These are phyloP conservation scores for Citrus sp. DNA, from an alignment of 345 rosid genomes.

Conservation along the genomic window DNA sequence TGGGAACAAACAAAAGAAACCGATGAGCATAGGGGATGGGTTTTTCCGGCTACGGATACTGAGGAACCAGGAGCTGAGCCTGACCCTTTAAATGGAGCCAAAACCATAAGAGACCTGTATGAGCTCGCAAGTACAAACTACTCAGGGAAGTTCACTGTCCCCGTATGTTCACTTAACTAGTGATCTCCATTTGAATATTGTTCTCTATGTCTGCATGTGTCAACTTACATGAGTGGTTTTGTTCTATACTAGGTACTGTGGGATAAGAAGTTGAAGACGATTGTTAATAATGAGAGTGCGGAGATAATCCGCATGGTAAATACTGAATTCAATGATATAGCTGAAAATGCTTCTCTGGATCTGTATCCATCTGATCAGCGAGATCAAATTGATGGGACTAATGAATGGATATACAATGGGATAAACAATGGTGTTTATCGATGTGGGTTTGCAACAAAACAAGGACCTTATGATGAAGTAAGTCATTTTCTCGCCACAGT, in stretches of 20 bases:
- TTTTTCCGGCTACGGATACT: constrained; percentile 52
- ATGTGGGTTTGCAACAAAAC: constrained; percentile 51
- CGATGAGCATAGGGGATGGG: constrained; percentile 94
- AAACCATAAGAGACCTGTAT: constrained; percentile 71
- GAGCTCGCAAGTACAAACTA: constrained; percentile 79
- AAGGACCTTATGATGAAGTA: constrained; percentile 59
- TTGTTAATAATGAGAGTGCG: constrained; percentile 56
- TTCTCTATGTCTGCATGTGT: constrained; percentile 15
- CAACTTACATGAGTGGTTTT: constrained; percentile 6
- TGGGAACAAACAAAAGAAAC: constrained; percentile 86
- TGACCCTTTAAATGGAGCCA: constrained; percentile 67
- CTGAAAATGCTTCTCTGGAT: constrained; percentile 41
- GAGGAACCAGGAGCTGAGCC: constrained; percentile 83
- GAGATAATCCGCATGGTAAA: constrained; percentile 56
- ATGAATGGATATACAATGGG: constrained; percentile 46
- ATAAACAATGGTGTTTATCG: constrained; percentile 55
- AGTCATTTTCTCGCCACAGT: neutral
- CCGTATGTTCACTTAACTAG: constrained; percentile 47
- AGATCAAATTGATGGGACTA: constrained; percentile 36
- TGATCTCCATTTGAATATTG: neutral
- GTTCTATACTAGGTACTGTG: constrained; percentile 38
- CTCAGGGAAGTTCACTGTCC: constrained; percentile 79
- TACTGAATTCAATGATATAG: constrained; percentile 48
- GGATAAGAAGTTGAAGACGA: constrained; percentile 64
- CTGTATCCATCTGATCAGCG: constrained; percentile 43